These are phyloP conservation scores for Colletotrichum plurivorum DNA, from an alignment of 2,329 filamentous ascomycete species.

Conservation along the genomic window DNA sequence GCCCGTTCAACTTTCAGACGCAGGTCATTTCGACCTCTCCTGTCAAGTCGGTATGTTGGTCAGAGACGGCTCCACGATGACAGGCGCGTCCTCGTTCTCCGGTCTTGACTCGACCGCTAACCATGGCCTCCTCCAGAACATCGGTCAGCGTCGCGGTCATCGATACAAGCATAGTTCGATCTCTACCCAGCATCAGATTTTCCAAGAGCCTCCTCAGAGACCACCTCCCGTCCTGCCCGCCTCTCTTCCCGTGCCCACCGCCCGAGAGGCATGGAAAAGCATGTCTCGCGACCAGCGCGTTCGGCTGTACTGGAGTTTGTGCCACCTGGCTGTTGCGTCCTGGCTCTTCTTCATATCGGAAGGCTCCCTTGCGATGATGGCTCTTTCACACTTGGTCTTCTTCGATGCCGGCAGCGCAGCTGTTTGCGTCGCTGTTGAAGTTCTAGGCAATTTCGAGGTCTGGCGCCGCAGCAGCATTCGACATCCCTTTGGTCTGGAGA, in stretches of 20 bases:
- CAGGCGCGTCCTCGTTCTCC: constrained; percentile 13
- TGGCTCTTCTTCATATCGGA: constrained; percentile 90
- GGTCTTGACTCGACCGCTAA: constrained; percentile 23
- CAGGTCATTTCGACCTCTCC: constrained; percentile 81
- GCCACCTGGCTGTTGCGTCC: constrained; percentile 85
- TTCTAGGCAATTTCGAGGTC: constrained; percentile 96
- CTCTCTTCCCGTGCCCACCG: constrained; percentile 91
- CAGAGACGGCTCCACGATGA: constrained; percentile 5
- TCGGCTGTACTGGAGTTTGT: constrained; percentile 89
- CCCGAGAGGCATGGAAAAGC: constrained; percentile 88
- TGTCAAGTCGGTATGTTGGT: constrained; percentile 79
- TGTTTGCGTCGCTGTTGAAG: constrained; percentile 92
- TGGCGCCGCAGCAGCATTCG: constrained; percentile 94
- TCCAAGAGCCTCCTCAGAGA: constrained; percentile 89
- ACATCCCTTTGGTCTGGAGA: constrained; percentile 93
- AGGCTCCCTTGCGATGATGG: constrained; percentile 91
- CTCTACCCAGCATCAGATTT: constrained; percentile 90
- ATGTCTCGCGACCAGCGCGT: constrained; percentile 91
- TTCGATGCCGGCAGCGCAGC: constrained; percentile 95
- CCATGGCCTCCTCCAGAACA: constrained; percentile 69
- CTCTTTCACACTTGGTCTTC: constrained; percentile 91
- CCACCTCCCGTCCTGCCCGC: constrained; percentile 91
- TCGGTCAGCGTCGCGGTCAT: constrained; percentile 93
- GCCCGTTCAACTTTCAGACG: constrained; percentile 96
- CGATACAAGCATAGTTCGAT: constrained; percentile 98